Evolutionary conservation across 345 rosid genomes (phyloP), one percentile per base, ranked within the genome.

Genomic region (Sisymbrium irio): DNA sequence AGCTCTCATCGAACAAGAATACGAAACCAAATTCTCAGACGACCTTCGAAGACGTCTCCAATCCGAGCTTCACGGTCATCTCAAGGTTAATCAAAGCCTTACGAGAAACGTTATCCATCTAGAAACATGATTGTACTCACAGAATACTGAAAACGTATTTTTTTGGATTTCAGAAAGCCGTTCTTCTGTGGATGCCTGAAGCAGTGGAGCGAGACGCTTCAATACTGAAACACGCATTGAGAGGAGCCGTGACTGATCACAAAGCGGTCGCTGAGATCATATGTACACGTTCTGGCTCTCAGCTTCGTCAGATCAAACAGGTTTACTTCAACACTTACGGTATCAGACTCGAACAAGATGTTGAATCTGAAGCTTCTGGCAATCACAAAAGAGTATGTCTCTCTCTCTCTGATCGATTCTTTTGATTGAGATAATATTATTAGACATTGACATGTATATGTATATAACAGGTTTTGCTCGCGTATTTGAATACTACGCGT

Each of bases 21-120:
- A 78, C 19, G 88, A 85, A 61, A 74, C 85, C 53, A 68, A 80
- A 28, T 85, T 70, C 73, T 76, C 85, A 1, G 80, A 82, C 2
- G 84, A 83, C 17, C 84, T 89, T 30, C 62, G 69, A 0, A 87
- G 85, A 72, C 84, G 84, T 27, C 72, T 89, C 15, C 67, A 85
- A 41, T 76, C 82, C 0, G 90, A 89, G 82, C 89, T 89, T 37
- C 86, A 75, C 10, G 91, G 91, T 32, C 71, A 87, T 67, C 77
- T 89, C 44, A 87, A 84, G 91, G 95, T 84, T 73, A 5, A 22
- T 17, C 28, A 30, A 22, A 13, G 1, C 6, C 64, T 22, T 22
- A 25, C 3, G 53, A 62, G 9, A 62, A 51, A 3, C 14, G 1
- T 33, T 53, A 41, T 11, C 13, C 45, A 54, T 62, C 28, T 20